phyloP scores from a whole-genome alignment of 371 early-diverging fungal species.

The Batrachochytrium dendrobatidis region DNA sequence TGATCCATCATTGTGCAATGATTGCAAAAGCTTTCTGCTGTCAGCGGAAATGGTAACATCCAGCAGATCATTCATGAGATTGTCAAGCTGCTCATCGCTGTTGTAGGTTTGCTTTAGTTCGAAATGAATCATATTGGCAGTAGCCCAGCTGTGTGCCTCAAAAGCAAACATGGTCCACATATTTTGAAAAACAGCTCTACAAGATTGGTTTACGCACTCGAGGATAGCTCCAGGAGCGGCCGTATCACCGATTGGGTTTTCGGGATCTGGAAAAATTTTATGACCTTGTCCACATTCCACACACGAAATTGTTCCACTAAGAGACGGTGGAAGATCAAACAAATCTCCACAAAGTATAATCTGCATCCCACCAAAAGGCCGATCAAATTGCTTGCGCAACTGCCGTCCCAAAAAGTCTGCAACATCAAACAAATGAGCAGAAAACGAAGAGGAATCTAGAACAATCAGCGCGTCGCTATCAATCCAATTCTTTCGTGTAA shows the following conservation, averaged over 20 bases:
- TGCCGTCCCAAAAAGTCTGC: constrained; percentile 10
- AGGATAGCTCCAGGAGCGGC: neutral
- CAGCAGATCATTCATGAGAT: neutral
- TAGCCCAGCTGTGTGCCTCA: constrained; percentile 8
- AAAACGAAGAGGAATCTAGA: constrained; percentile 6
- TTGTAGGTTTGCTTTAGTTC: neutral
- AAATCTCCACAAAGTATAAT: constrained; percentile 8
- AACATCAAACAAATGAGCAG: constrained; percentile 8
- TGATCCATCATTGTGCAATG: no score
- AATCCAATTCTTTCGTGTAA: constrained; percentile 9
- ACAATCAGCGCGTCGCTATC: constrained; percentile 8
- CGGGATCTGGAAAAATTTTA: neutral
- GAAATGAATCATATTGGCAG: neutral
- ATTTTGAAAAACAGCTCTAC: neutral
- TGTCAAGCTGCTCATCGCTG: neutral
- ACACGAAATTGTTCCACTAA: neutral
- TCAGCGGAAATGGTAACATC: neutral
- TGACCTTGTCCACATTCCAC: neutral
- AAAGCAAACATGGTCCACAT: constrained; percentile 7
- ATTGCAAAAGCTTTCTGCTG: neutral
- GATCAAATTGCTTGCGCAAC: neutral
- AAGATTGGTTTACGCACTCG: constrained; percentile 3
- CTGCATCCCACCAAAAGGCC: constrained; percentile 15
- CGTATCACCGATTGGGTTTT: neutral
- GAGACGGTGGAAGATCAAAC: neutral